phyloP scores from a whole-genome alignment of 163 green algal genomes.

The Volvox carteri region DNA sequence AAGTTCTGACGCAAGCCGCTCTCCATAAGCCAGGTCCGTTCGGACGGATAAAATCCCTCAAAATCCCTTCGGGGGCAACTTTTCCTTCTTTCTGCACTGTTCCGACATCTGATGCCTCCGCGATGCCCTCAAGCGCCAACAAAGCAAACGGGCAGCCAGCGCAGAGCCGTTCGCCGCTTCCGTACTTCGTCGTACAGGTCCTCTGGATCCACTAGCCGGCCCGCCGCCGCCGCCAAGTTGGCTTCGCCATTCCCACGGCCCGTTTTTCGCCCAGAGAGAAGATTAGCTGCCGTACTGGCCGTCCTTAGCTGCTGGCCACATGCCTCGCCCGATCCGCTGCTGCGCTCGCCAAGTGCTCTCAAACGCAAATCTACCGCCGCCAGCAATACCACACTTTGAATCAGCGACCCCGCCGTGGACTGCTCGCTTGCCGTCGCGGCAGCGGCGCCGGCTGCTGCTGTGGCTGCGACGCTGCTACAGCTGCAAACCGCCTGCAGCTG shows the following conservation, averaged over 20 bases:
- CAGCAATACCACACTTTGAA: slow-evolving; percentile 39
- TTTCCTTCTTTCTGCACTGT: too few species aligned
- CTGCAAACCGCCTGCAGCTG: background rate
- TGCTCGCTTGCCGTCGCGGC: background rate
- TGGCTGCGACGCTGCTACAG: background rate
- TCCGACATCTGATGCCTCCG: too few species aligned
- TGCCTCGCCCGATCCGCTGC: too few species aligned
- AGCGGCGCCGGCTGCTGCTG: background rate
- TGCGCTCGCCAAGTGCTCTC: background rate
- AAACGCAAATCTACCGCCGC: slow-evolving; percentile 18
- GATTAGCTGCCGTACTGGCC: too few species aligned
- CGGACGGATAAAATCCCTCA: too few species aligned
- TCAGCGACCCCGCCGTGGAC: background rate
- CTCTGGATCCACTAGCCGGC: background rate
- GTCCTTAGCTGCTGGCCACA: too few species aligned
- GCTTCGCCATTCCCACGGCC: too few species aligned
- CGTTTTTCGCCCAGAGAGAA: too few species aligned
- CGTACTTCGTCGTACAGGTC: slow-evolving; percentile 35
- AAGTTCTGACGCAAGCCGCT: too few species aligned
- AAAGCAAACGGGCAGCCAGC: slow-evolving; percentile 38
- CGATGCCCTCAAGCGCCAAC: slow-evolving; percentile 14
- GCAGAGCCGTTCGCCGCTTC: background rate
- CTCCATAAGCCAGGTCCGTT: too few species aligned
- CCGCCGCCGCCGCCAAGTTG: background rate
- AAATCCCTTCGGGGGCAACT: too few species aligned